A percentile compares a stretch with the other conserved stretches of the same genome.
These are phyloP conservation scores for Blastobotrys capitulatus DNA, from an alignment of 1,139 yeast species.

Conservation along the genomic window DNA sequence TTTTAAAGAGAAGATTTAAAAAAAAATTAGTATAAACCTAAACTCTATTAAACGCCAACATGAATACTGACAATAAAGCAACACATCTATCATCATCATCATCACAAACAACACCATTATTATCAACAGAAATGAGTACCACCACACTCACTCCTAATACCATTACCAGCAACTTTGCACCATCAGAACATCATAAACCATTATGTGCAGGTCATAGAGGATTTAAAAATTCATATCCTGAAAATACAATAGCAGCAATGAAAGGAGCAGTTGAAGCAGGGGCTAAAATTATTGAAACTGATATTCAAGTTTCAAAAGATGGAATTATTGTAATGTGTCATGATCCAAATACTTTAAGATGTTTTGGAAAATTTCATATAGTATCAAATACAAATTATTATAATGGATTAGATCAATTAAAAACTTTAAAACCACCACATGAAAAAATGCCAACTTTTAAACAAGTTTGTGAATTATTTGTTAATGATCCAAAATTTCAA, in stretches of 20 bases:
- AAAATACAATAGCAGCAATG: constrained; percentile 73
- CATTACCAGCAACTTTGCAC: constrained; percentile 7
- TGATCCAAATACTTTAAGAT: constrained; percentile 54
- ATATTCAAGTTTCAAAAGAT: constrained; percentile 73
- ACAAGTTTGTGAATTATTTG: constrained; percentile 57
- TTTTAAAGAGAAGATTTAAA: no score
- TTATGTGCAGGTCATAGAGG: constrained; percentile 28
- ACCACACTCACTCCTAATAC: no score
- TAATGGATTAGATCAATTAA: constrained; percentile 46
- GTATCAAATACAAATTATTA: constrained; percentile 37
- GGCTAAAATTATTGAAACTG: constrained; percentile 74
- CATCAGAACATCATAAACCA: constrained; percentile 13
- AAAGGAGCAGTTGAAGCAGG: constrained; percentile 64
- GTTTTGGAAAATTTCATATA: constrained; percentile 44
- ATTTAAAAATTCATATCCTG: constrained; percentile 48
- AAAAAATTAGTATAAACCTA: no score
- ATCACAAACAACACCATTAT: no score
- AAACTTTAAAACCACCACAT: constrained; percentile 47
- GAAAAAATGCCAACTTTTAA: constrained; percentile 58
- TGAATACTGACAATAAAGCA: no score
- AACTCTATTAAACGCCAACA: no score
- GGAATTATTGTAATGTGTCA: constrained; percentile 72
- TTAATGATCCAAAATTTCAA: constrained; percentile 35
- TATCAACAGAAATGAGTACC: no score
- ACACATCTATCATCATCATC: no score